Evolutionary conservation across 2,329 filamentous ascomycete genomes (phyloP).

Genomic region (Cordyceps pruinosa): DNA sequence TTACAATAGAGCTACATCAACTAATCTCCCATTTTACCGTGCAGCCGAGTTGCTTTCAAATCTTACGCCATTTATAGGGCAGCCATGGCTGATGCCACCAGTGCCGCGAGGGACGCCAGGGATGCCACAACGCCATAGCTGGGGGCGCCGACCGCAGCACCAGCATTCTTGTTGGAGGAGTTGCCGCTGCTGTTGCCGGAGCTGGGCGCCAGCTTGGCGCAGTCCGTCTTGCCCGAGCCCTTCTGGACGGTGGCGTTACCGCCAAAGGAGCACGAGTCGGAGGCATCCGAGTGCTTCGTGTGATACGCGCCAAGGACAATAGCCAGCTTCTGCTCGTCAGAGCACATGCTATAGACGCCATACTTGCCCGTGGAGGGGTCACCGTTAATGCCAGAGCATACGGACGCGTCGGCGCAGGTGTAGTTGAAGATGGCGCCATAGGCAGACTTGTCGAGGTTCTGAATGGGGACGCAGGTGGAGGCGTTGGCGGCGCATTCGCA

Average conservation of each 20-base stretch:
- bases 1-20: not conserved
- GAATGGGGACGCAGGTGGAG: conserved; percentile 62
- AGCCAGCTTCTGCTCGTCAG: conserved; percentile 60
- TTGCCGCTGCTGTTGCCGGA: conserved; percentile 15
- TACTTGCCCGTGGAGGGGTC: conserved; percentile 47
- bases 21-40: not conserved
- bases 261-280: conserved; percentile 62
- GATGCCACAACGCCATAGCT: conserved; percentile 34
- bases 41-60: not conserved
- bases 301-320: conserved; percentile 44
- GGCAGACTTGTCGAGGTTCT: conserved; percentile 47
- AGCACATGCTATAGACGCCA: conserved; percentile 74
- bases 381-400: conserved; percentile 6
- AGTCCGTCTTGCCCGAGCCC: conserved; percentile 36
- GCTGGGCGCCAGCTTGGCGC: conserved; percentile 39
- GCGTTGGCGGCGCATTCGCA: conserved; percentile 81
- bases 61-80: conserved; percentile 35
- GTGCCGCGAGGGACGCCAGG: conserved; percentile 21
- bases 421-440: conserved; percentile 40
- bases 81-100: conserved; percentile 46
- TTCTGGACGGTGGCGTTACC: conserved; percentile 55
- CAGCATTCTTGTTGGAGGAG: conserved; percentile 15
- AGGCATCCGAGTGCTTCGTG: conserved; percentile 43
- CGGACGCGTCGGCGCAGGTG: conserved; percentile 7
- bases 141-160: conserved; percentile 30